These are phyloP conservation scores for Vanderwaltozyma verrucispora DNA, from an alignment of 805 yeast species.

Conservation along the genomic window DNA sequence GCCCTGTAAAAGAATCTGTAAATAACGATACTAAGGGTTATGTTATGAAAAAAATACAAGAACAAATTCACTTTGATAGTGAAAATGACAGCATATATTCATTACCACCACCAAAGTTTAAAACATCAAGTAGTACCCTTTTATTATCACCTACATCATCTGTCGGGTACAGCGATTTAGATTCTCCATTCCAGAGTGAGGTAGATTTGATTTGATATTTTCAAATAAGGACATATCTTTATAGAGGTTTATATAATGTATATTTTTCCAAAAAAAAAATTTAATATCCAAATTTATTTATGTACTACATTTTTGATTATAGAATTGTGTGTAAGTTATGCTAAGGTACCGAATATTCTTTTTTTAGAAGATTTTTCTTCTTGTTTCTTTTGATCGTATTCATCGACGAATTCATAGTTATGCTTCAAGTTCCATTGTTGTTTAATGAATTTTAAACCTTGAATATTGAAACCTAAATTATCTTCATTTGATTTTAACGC, in stretches of 20 bases:
- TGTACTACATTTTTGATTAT: too few species aligned
- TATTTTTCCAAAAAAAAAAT: too few species aligned
- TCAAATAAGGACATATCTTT: too few species aligned
- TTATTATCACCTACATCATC: neutral
- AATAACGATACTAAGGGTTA: constrained; percentile 13
- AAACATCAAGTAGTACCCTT: neutral
- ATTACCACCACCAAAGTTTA: neutral
- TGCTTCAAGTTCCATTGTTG: constrained; percentile 75
- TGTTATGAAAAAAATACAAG: constrained; percentile 15
- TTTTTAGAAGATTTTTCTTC: constrained; percentile 53
- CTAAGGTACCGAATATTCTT: constrained; percentile 57
- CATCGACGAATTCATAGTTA: constrained; percentile 63
- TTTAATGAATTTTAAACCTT: constrained; percentile 65
- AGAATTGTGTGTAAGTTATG: constrained; percentile 3
- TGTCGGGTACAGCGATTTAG: constrained; percentile 4
- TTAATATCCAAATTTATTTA: too few species aligned
- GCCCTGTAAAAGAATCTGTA: constrained; percentile 19
- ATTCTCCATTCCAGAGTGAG: constrained; percentile 64
- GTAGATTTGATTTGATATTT: neutral
- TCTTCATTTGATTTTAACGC: constrained; percentile 42
- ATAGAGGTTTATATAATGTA: too few species aligned
- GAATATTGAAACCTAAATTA: constrained; percentile 73
- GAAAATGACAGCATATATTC: neutral
- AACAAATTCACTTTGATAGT: constrained; percentile 12
- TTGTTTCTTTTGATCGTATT: constrained; percentile 41